Percentiles rank a stretch among this genome's conserved stretches.
phyloP scores from a whole-genome alignment of 306 rosid species.

The Fragaria vesca region DNA sequence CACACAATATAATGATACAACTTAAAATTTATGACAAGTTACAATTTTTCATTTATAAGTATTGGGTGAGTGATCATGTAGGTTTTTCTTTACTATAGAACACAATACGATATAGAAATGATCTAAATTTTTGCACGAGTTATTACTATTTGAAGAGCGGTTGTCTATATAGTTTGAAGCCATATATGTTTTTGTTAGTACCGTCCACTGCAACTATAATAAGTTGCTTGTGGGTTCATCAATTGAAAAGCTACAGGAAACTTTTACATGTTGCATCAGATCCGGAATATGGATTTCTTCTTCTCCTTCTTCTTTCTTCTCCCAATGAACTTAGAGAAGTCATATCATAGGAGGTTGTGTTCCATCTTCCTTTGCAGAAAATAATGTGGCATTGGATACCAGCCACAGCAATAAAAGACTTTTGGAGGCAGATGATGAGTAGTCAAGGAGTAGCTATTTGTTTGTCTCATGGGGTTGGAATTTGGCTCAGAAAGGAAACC shows the following conservation, averaged over 20 bases:
- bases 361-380: constrained; percentile 21
- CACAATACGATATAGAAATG: no score
- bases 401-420: constrained; percentile 33
- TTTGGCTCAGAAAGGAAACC: constrained; percentile 52
- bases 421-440: constrained; percentile 24
- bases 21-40: not conserved
- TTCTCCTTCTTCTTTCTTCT: constrained; percentile 10
- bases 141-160: not conserved
- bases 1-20: not conserved
- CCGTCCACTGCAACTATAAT: not conserved
- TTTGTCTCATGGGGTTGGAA: constrained; percentile 54
- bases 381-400: constrained; percentile 39
- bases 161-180: not conserved
- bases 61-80: not conserved
- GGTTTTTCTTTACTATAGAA: no score
- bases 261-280: constrained; percentile 5
- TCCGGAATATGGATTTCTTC: not conserved
- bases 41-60: not conserved
- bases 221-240: not conserved
- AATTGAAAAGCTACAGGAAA: not conserved
- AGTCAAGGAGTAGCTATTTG: constrained; percentile 21
- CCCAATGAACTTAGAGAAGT: constrained; percentile 13
- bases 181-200: not conserved
- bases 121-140: not conserved
- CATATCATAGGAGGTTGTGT: constrained; percentile 23